A percentile compares a stretch with the other conserved stretches of the same genome.
phyloP scores from a whole-genome alignment of 805 yeast species.

The Ogataea angusta region DNA sequence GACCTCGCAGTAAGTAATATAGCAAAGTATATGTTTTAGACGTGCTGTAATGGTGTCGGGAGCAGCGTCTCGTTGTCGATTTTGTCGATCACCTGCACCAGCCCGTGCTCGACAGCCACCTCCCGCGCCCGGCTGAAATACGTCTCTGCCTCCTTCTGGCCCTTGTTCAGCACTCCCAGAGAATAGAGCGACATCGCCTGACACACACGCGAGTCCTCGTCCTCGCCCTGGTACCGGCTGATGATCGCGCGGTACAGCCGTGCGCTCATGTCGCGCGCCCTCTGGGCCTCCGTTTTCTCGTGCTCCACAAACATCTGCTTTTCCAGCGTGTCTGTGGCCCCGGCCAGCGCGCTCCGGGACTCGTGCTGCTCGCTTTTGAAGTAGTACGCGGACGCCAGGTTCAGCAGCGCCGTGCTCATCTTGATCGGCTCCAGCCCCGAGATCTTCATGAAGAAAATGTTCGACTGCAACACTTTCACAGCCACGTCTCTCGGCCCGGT shows the following conservation, averaged over 20 bases:
- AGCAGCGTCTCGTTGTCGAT: slow-evolving; percentile 57
- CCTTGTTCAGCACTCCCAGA: slow-evolving; percentile 74
- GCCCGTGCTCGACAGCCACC: slow-evolving; percentile 64
- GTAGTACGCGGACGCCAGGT: slow-evolving; percentile 30
- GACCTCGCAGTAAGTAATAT: slow-evolving; percentile 56
- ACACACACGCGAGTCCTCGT: slow-evolving; percentile 10
- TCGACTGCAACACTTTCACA: slow-evolving; percentile 27
- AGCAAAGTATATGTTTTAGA: slow-evolving; percentile 12
- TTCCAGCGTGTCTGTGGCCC: slow-evolving; percentile 2
- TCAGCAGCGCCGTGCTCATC: slow-evolving; percentile 24
- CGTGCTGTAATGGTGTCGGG: neutral
- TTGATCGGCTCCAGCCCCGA: slow-evolving; percentile 17
- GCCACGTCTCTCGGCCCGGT: slow-evolving; percentile 28
- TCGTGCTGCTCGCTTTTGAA: slow-evolving; percentile 22
- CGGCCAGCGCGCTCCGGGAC: slow-evolving; percentile 2
- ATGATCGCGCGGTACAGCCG: slow-evolving; percentile 21
- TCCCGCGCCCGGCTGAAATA: slow-evolving; percentile 65
- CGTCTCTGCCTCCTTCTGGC: slow-evolving; percentile 55
- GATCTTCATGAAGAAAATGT: slow-evolving; percentile 27
- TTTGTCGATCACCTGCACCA: slow-evolving; percentile 57
- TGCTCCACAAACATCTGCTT: slow-evolving; percentile 12
- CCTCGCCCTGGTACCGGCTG: slow-evolving; percentile 4
- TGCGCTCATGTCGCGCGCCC: slow-evolving; percentile 18
- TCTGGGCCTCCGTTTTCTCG: slow-evolving; percentile 8
- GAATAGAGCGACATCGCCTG: slow-evolving; percentile 81